Base-by-base conservation (phyloP, 306 rosid species). In the Hippophae gyantsensis region DNA sequence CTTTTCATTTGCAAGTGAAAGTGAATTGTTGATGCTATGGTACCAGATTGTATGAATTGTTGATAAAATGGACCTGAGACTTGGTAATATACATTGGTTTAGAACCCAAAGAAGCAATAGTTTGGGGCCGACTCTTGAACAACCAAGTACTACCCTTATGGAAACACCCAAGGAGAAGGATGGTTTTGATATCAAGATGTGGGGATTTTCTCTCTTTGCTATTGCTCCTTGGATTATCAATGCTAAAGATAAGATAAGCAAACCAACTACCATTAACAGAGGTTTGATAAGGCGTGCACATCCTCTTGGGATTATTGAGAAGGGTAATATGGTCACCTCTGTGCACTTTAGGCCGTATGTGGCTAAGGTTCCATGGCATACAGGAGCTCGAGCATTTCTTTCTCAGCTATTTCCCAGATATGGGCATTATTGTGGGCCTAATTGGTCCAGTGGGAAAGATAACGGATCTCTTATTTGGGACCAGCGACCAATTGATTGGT, bases 401-500 rank as follows among this genome's bases (percentile, higher is more conserved):
- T 90, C 98, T 55, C 96, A 87, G 75, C 61, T 87, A 53, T 81
- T 90, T 58, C 98, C 98, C 3, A 75, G 95, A 44, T 90, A 90
- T 68, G 98, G 98, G 18, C 82, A 90, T 76, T 90, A 90, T 76
- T 90, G 98, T 71, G 98, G 98, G 18, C 98, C 98, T 6, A 90
- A 90, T 54, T 87, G 95, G 94, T 90, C 96, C 0, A 90, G 98
- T 32, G 98, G 98, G 62, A 92, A 92, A 66, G 93, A 85, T 41
- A 14, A 65, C 0, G 95, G 95, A 7, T 79, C 87, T 65, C 93
- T 51, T 49, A 48, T 87, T 75, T 92, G 98, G 98, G 98, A 87
- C 81, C 65, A 46, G 76, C 77, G 98, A 13, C 98, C 98, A 0
- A 90, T 87, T 43, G 98, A 90, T 81, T 90, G 98, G 96, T 69